phyloP scores from a whole-genome alignment of 2,329 filamentous ascomycete species.

The Xylariales sp. region DNA sequence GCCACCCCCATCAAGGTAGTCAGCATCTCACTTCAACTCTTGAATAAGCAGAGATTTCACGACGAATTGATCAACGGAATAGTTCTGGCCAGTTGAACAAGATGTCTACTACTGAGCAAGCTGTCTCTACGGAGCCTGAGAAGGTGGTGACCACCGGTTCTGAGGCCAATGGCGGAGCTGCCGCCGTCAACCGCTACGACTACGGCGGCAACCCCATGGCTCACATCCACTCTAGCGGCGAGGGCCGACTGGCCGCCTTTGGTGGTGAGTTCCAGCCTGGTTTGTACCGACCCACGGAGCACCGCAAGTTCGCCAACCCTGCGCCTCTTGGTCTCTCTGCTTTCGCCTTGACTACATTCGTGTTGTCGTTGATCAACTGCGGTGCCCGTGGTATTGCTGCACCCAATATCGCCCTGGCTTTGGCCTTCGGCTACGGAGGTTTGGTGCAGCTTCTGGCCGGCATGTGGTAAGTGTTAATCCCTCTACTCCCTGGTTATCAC shows the following conservation, averaged over 20 bases:
- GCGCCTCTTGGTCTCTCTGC: slow-evolving; percentile 72
- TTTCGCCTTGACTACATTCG: slow-evolving; percentile 80
- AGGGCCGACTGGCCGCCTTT: slow-evolving; percentile 51
- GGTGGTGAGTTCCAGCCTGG: slow-evolving; percentile 72
- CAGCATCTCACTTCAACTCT: no score
- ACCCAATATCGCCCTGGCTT: slow-evolving; percentile 64
- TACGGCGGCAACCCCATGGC: slow-evolving; percentile 36
- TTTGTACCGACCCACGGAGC: slow-evolving; percentile 56
- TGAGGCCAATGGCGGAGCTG: slow-evolving; percentile 10
- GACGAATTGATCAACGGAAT: no score
- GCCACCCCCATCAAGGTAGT: no score
- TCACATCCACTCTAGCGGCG: slow-evolving; percentile 27
- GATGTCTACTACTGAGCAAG: slow-evolving; percentile 16
- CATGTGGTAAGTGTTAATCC: slow-evolving; percentile 68
- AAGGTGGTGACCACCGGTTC: slow-evolving; percentile 4
- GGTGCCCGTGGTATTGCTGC: slow-evolving; percentile 52
- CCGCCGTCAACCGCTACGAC: slow-evolving; percentile 23
- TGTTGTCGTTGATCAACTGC: slow-evolving; percentile 72
- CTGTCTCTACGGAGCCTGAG: slow-evolving; percentile 11
- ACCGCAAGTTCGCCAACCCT: slow-evolving; percentile 75
- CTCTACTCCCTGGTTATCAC: no score
- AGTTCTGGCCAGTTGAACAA: not conserved
- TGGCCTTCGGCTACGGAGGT: slow-evolving; percentile 73
- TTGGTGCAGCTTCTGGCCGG: slow-evolving; percentile 75
- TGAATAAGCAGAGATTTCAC: no score